phyloP scores from a whole-genome alignment of 352 stramenopile species.

The Phytophthora aleatoria region DNA sequence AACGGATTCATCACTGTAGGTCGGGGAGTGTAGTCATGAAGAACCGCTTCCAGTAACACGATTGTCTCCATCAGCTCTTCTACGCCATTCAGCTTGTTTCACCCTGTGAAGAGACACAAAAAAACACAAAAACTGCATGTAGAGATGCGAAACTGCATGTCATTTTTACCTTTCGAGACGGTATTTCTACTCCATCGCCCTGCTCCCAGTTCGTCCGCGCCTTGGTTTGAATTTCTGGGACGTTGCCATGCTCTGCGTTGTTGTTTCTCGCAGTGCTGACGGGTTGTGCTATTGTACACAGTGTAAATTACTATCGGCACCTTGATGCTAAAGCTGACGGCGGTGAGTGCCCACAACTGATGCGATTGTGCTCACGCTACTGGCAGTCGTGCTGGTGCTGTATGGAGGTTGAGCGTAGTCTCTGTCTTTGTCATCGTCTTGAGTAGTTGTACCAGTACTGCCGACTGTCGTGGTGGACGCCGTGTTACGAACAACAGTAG shows the following conservation, averaged over 20 bases:
- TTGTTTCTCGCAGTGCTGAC: neutral
- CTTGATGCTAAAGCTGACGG: conserved; percentile 17
- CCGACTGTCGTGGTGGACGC: conserved; percentile 30
- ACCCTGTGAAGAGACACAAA: conserved; percentile 23
- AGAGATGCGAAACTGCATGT: conserved; percentile 30
- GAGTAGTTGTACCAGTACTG: conserved; percentile 24
- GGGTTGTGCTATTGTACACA: conserved; percentile 32
- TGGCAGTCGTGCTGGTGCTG: conserved; percentile 35
- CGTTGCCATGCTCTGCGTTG: neutral
- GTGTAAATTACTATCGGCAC: conserved; percentile 28
- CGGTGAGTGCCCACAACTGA: conserved; percentile 25
- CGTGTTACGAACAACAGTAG: conserved; percentile 57
- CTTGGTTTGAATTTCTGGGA: conserved; percentile 5
- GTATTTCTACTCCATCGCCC: neutral
- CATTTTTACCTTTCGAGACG: conserved; percentile 31
- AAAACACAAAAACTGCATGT: neutral
- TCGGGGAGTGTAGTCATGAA: conserved; percentile 30
- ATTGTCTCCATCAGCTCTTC: conserved; percentile 20
- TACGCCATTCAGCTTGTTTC: conserved; percentile 11
- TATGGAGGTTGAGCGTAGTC: conserved; percentile 36
- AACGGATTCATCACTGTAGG: conserved; percentile 32
- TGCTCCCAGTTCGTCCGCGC: conserved; percentile 1
- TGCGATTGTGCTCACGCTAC: conserved; percentile 34
- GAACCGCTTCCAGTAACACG: conserved; percentile 38
- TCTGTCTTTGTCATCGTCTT: conserved; percentile 41